Evolutionary conservation across 106 monocot species (phyloP), one percentile per base, ranked within the genome.

Genomic region (Vanilla planifolia): DNA sequence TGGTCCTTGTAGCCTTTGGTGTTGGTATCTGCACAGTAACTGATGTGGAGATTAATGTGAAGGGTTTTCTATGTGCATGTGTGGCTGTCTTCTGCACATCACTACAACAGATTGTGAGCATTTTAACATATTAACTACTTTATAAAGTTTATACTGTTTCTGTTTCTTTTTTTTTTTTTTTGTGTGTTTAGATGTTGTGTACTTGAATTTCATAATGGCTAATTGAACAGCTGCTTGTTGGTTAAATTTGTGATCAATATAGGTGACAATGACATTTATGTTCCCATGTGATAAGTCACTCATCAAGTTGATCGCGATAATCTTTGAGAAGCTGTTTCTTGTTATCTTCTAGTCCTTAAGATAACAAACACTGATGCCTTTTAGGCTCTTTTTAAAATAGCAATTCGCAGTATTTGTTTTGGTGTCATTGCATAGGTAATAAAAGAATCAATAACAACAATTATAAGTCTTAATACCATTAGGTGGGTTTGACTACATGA

Each of bases 11-110:
- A 19, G 95, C 95, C 3, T 81, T 84, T 29, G 95, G 95, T 30
- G 95, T 96, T 35, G 90, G 95, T 9, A 66, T 96, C 4, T 96
- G 95, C 76, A 96, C 95, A 1, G 95, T 96, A 23, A 96, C 95
- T 26, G 95, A 96, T 78, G 81, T 96, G 36, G 81, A 90, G 50
- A 72, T 91, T 33, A 96, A 96, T 47, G 58, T 69, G 10, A 86
- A 86, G 76, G 95, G 95, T 43, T 84, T 96, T 46, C 51, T 96
- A 17, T 96, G 90, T 72, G 95, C 95, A 2, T 87, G 84, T 50
- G 90, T 96, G 22, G 95, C 95, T 48, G 81, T 96, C 9, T 65
- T 96, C 13, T 87, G 95, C 79, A 90, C 95, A 43, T 96, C 95
- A 1, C 74, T 96, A 30, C 95, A 96, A 66, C 95, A 96, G 50